These are phyloP conservation scores for Penicillium polonicum DNA, from an alignment of 2,329 filamentous ascomycete species.

Conservation along the genomic window DNA sequence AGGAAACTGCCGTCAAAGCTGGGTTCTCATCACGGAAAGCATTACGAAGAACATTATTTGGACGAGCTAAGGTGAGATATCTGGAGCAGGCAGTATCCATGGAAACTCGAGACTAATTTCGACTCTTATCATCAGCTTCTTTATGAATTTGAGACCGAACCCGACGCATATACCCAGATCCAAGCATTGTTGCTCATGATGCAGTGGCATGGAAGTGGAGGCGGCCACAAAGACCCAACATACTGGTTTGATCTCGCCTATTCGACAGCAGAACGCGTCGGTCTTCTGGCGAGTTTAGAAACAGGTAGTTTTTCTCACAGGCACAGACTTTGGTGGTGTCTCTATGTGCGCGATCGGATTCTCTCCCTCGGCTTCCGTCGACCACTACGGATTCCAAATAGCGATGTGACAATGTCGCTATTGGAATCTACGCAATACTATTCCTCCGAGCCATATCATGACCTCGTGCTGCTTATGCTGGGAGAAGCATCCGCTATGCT, in stretches of 20 bases:
- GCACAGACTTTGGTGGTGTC: conserved; percentile 14
- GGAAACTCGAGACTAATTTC: neutral
- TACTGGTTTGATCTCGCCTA: conserved; percentile 18
- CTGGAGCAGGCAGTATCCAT: neutral
- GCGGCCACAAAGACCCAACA: conserved; percentile 9
- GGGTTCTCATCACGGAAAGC: conserved; percentile 8
- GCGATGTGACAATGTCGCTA: conserved; percentile 7
- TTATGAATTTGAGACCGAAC: conserved; percentile 15
- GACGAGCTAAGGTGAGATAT: conserved; percentile 9
- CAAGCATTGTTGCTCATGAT: conserved; percentile 16
- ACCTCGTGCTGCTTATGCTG: conserved; percentile 1
- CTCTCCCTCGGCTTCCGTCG: conserved; percentile 12
- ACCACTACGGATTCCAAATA: conserved; percentile 6
- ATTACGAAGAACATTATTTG: conserved; percentile 8
- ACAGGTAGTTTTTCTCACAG: conserved; percentile 10
- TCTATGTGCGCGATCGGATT: conserved; percentile 15
- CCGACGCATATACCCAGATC: conserved; percentile 13
- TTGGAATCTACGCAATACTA: conserved; percentile 9
- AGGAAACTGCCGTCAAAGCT: conserved; percentile 3
- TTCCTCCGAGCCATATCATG: conserved; percentile 8
- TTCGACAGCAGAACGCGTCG: conserved; percentile 14
- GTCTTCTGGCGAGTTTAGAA: conserved; percentile 4
- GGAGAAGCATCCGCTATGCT: conserved; percentile 7
- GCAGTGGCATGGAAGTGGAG: conserved; percentile 13
- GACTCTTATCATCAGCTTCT: neutral